A percentile compares a stretch with the other conserved stretches of the same genome.
phyloP scores from a whole-genome alignment of 23 red algal genomes.

The Gracilariopsis chorda region DNA sequence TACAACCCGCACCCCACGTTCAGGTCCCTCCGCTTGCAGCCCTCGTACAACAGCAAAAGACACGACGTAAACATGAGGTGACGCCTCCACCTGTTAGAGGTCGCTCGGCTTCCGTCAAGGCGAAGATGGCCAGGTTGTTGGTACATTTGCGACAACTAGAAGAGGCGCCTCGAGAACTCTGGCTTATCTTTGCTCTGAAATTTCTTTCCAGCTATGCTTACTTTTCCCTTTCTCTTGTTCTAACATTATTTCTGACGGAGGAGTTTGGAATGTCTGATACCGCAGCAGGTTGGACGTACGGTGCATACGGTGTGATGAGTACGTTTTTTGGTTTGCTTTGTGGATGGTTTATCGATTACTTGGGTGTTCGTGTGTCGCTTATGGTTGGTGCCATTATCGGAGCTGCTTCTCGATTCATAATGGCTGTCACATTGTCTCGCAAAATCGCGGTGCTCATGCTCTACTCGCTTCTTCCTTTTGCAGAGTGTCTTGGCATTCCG shows the following conservation, averaged over 20 bases:
- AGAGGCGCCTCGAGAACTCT: constrained; percentile 81
- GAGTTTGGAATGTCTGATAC: constrained; percentile 80
- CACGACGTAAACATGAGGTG: not conserved
- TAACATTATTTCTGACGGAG: constrained; percentile 83
- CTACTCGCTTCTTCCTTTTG: constrained; percentile 82
- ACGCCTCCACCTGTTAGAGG: not conserved
- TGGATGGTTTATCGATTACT: constrained; percentile 92
- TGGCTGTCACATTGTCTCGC: constrained; percentile 53
- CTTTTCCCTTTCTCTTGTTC: constrained; percentile 82
- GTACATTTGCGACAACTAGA: constrained; percentile 22
- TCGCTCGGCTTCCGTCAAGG: not conserved
- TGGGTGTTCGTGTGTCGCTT: constrained; percentile 74
- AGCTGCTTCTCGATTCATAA: constrained; percentile 45
- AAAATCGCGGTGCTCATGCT: constrained; percentile 35
- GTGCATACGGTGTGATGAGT: constrained; percentile 87
- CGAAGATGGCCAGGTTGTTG: constrained; percentile 13
- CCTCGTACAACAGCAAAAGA: not conserved
- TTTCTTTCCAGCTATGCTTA: constrained; percentile 89
- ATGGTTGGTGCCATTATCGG: constrained; percentile 81
- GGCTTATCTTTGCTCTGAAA: constrained; percentile 84
- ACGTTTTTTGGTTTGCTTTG: constrained; percentile 80
- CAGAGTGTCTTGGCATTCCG: constrained; percentile 90
- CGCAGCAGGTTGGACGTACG: constrained; percentile 85
- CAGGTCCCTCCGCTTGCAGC: not conserved
- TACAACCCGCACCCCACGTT: not conserved